phyloP scores from a whole-genome alignment of 176 grass and related monocot species.

The Oryza longistaminata region DNA sequence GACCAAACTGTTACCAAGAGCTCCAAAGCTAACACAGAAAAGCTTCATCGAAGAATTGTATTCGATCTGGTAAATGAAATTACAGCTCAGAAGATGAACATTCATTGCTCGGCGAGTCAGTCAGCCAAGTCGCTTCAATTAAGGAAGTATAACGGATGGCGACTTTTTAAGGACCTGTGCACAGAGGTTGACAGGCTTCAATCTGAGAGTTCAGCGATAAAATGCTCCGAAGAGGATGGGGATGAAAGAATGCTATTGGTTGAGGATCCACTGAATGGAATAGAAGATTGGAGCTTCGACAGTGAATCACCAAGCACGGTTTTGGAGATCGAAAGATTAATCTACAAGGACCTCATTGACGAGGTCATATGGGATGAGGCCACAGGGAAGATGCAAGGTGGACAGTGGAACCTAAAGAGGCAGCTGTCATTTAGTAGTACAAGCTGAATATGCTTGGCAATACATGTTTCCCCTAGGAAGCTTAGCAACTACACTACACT shows the following conservation, averaged over 20 bases:
- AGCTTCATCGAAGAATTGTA: slow-evolving; percentile 62
- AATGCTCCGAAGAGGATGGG: slow-evolving; percentile 45
- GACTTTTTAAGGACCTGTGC: slow-evolving; percentile 75
- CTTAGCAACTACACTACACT: slow-evolving; percentile 29
- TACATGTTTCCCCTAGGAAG: slow-evolving; percentile 39
- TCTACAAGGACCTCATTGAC: slow-evolving; percentile 76
- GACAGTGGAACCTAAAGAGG: slow-evolving; percentile 47
- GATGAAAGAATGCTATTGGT: slow-evolving; percentile 34
- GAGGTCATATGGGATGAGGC: slow-evolving; percentile 49
- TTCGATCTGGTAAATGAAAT: slow-evolving; percentile 86
- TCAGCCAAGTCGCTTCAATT: slow-evolving; percentile 35
- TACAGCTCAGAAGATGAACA: slow-evolving; percentile 62
- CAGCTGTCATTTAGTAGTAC: slow-evolving; percentile 56
- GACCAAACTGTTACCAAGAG: slow-evolving; percentile 22
- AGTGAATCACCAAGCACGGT: slow-evolving; percentile 44
- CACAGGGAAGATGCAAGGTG: slow-evolving; percentile 35
- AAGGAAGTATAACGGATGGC: slow-evolving; percentile 53
- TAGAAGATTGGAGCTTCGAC: slow-evolving; percentile 57
- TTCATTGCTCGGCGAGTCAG: neutral
- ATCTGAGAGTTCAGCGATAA: slow-evolving; percentile 23
- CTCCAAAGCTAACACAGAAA: slow-evolving; percentile 40
- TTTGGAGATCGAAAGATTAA: slow-evolving; percentile 74
- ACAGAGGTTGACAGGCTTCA: slow-evolving; percentile 59
- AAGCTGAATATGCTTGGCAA: slow-evolving; percentile 36
- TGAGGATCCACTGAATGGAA: slow-evolving; percentile 47